phyloP scores from a whole-genome alignment of 495 filamentous ascomycete species.

The Penicillium egyptiacum region DNA sequence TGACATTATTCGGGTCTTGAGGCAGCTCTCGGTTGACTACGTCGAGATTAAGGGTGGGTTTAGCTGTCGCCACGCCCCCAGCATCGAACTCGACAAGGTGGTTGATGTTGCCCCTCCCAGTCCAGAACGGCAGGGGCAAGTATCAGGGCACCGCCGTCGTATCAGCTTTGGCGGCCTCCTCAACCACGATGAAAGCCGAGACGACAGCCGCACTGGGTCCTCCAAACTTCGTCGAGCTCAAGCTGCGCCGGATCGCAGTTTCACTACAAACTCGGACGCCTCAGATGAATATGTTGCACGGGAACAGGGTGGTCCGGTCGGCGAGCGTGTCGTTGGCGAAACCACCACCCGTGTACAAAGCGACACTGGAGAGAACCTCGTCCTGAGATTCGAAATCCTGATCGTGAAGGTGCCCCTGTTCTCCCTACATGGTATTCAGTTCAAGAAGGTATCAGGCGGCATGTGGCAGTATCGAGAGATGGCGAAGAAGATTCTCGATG shows the following conservation, averaged over 20 bases:
- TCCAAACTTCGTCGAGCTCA: conserved; percentile 40
- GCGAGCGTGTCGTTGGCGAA: conserved; percentile 64
- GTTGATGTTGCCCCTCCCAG: conserved; percentile 58
- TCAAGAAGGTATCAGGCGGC: conserved; percentile 93
- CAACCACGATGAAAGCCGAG: conserved; percentile 56
- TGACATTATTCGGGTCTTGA: conserved; percentile 90
- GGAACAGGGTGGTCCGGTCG: conserved; percentile 41
- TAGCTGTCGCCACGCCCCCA: conserved; percentile 80
- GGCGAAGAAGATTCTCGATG: conserved; percentile 90
- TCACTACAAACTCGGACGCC: conserved; percentile 71
- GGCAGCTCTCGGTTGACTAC: conserved; percentile 83
- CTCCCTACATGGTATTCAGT: conserved; percentile 92
- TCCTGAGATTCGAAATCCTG: conserved; percentile 90
- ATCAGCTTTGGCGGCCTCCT: conserved; percentile 80
- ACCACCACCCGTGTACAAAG: conserved; percentile 85
- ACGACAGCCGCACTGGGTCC: conserved; percentile 33
- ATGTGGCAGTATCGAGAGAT: conserved; percentile 99
- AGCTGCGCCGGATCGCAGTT: conserved; percentile 64
- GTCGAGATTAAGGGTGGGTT: conserved; percentile 93
- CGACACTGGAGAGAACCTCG: conserved; percentile 75
- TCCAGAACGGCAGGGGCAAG: conserved; percentile 50
- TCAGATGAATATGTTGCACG: conserved; percentile 67
- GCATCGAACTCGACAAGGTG: conserved; percentile 80
- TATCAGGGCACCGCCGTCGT: conserved; percentile 63
- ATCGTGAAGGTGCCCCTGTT: conserved; percentile 97